A percentile compares a stretch with the other conserved stretches of the same genome.
Conservation (phyloP, 805 yeast species). For the Tetrapisispora namnaoensis region DNA sequence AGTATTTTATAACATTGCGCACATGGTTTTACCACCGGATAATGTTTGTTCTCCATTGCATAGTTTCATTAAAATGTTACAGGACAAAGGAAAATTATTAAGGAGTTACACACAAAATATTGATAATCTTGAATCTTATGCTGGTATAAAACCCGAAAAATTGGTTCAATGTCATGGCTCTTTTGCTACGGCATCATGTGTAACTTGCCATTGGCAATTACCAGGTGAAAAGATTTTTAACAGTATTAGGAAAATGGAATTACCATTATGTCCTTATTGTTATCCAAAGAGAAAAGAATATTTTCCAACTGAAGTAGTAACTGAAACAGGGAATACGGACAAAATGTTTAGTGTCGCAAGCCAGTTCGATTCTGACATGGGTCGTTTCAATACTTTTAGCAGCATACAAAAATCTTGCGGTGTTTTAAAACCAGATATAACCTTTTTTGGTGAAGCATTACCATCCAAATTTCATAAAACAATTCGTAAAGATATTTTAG, state of each 20-base stretch:
- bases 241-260: slow-evolving; percentile 45
- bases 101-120: slow-evolving; percentile 87
- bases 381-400: not conserved
- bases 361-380: not conserved
- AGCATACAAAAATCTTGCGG: slow-evolving; percentile 47
- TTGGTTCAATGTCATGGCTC: slow-evolving; percentile 89
- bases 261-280: slow-evolving; percentile 71
- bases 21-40: slow-evolving; percentile 70
- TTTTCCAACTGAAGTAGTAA: slow-evolving; percentile 13
- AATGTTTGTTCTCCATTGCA: slow-evolving; percentile 64
- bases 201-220: slow-evolving; percentile 57
- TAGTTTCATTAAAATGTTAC: slow-evolving; percentile 60
- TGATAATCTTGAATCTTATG: slow-evolving; percentile 72
- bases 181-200: slow-evolving; percentile 77
- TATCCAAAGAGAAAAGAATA: slow-evolving; percentile 32
- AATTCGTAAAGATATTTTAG: slow-evolving; percentile 46
- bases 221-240: slow-evolving; percentile 57
- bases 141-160: slow-evolving; percentile 56
- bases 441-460: slow-evolving; percentile 80
- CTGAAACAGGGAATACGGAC: not conserved
- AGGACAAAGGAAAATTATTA: slow-evolving; percentile 64
- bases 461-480: slow-evolving; percentile 58
- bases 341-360: not conserved
- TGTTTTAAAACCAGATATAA: slow-evolving; percentile 85
- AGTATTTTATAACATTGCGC: slow-evolving; percentile 75